Conservation (phyloP, 2,329 filamentous ascomycete species). For the Ceratocystis diversiconidia region DNA sequence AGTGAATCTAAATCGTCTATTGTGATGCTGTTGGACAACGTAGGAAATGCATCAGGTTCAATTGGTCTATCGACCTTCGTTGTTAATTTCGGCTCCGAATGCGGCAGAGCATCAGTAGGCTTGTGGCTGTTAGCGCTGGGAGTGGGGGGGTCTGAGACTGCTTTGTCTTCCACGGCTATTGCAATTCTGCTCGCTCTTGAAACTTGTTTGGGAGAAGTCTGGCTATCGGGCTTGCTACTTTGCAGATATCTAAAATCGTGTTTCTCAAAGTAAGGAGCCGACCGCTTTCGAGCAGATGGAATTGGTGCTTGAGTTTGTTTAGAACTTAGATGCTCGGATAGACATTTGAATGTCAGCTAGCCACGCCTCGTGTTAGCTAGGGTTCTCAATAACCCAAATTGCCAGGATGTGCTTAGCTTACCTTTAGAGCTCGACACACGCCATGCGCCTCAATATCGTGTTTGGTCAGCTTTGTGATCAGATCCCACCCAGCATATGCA, state of each 20-base stretch:
- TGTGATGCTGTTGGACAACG: background rate
- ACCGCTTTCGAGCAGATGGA: slow-evolving; percentile 9
- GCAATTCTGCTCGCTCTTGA: background rate
- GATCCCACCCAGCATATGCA: slow-evolving; percentile 69
- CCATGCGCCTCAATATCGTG: slow-evolving; percentile 81
- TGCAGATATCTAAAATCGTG: slow-evolving; percentile 7
- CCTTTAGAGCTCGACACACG: slow-evolving; percentile 63
- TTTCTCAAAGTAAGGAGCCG: slow-evolving; percentile 7
- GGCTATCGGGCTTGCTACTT: background rate
- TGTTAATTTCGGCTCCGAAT: background rate
- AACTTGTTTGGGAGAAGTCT: slow-evolving; percentile 26
- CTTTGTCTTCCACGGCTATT: background rate
- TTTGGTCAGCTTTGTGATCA: slow-evolving; percentile 63
- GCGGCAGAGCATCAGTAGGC: background rate
- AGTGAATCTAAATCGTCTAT: background rate
- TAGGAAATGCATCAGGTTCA: background rate
- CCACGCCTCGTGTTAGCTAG: slow-evolving; percentile 6
- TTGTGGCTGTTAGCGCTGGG: background rate
- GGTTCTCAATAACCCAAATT: background rate
- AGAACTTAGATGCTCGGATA: slow-evolving; percentile 55
- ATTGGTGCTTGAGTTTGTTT: background rate
- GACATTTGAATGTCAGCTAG: slow-evolving; percentile 66
- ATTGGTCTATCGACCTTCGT: background rate
- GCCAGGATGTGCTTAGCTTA: slow-evolving; percentile 30
- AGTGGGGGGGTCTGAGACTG: background rate